phyloP scores from a whole-genome alignment of 108 stramenopile species.

The Fistulifera pelliculosa region DNA sequence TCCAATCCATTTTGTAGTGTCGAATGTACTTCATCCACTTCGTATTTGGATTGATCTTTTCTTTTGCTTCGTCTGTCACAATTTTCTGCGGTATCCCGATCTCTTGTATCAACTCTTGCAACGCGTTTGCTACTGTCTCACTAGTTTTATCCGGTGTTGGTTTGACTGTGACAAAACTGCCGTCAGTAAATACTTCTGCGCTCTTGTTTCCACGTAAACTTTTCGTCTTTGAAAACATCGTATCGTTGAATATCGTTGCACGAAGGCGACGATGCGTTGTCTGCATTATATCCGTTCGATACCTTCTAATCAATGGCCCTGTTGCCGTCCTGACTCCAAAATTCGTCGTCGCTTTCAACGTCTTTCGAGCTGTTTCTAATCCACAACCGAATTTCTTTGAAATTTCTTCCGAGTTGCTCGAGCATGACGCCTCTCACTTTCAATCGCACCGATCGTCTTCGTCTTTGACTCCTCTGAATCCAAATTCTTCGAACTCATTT shows the following conservation, averaged over 20 bases:
- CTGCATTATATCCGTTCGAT: background rate
- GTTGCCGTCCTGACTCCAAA: background rate
- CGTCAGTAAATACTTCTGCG: slow-evolving; percentile 1
- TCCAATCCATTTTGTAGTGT: background rate
- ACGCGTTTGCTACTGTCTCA: slow-evolving; percentile 1
- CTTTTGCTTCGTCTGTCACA: slow-evolving; percentile 4
- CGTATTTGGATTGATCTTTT: background rate
- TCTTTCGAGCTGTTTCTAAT: background rate
- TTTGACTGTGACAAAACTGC: background rate
- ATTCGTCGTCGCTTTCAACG: slow-evolving; percentile 8
- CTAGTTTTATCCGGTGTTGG: background rate
- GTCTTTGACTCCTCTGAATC: too few species aligned
- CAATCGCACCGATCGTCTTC: too few species aligned
- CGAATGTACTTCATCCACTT: background rate
- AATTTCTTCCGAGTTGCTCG: too few species aligned
- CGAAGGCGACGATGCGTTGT: background rate
- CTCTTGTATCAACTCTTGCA: slow-evolving; percentile 5
- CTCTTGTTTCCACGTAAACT: slow-evolving; percentile 5
- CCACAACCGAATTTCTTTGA: slow-evolving; percentile 2
- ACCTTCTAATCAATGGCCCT: background rate
- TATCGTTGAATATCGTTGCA: slow-evolving; percentile 1
- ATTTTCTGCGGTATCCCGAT: slow-evolving; percentile 25
- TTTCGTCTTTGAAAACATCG: slow-evolving; percentile 10
- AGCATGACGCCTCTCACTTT: too few species aligned
- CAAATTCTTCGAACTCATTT: too few species aligned